Conservation (phyloP, 1,284 basidiomycete genomes). For the Earliella scabrosa region DNA sequence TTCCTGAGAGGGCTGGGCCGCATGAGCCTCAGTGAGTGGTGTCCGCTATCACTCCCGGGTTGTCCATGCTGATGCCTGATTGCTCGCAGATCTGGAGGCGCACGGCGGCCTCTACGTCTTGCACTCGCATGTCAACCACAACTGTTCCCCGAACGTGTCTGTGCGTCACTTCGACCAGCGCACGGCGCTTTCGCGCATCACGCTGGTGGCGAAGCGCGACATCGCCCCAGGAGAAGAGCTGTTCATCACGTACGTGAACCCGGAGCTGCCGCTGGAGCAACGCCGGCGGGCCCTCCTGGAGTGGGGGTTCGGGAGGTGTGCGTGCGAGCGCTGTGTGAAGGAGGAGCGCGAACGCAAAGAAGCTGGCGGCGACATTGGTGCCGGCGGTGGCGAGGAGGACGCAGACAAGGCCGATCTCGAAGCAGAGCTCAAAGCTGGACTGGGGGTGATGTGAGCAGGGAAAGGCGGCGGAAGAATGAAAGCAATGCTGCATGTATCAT, state of each 20-base stretch:
- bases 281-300: constrained; percentile 66
- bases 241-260: constrained; percentile 81
- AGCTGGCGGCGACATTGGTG: constrained; percentile 24
- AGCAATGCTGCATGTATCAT: not conserved
- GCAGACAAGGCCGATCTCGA: constrained; percentile 28
- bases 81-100: constrained; percentile 71
- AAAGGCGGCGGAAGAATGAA: not conserved
- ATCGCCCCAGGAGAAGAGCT: constrained; percentile 79
- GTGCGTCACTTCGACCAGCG: constrained; percentile 73
- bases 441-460: constrained; percentile 46
- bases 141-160: constrained; percentile 78
- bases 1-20: constrained; percentile 79
- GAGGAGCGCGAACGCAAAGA: constrained; percentile 48
- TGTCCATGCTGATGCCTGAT: not conserved
- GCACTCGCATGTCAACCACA: constrained; percentile 89
- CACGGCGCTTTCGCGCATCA: constrained; percentile 68
- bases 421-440: constrained; percentile 50
- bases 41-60: not conserved
- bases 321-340: constrained; percentile 65
- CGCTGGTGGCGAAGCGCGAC: constrained; percentile 66
- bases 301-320: constrained; percentile 78
- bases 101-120: constrained; percentile 87
- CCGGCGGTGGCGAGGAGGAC: constrained; percentile 28
- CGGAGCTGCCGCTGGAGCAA: constrained; percentile 52
- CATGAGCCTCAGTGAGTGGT: constrained; percentile 79